phyloP scores from a whole-genome alignment of 352 stramenopile genomes.

The Hyphochytrium catenoides region DNA sequence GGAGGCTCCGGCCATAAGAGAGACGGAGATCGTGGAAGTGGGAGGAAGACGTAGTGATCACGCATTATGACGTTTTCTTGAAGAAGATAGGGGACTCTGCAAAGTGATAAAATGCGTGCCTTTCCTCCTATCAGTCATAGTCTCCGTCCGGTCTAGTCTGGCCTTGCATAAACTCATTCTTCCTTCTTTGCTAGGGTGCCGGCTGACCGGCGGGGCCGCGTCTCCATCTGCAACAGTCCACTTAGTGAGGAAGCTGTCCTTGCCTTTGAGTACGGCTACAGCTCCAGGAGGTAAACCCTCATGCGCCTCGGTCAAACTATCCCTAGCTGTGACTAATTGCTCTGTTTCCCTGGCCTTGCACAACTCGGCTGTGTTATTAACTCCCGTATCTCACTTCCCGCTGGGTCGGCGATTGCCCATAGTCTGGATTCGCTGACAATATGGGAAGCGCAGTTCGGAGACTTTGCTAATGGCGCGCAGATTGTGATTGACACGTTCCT shows the following conservation, averaged over 20 bases:
- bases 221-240: constrained; percentile 51
- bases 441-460: constrained; percentile 76
- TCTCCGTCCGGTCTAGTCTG: too few species aligned
- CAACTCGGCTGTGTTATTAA: too few species aligned
- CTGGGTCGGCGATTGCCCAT: neutral
- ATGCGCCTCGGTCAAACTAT: too few species aligned
- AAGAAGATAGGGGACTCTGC: too few species aligned
- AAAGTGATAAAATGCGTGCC: too few species aligned
- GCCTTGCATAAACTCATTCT: too few species aligned
- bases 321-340: neutral
- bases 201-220: constrained; percentile 19
- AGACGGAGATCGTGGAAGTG: too few species aligned
- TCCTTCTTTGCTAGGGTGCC: too few species aligned
- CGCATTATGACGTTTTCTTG: too few species aligned
- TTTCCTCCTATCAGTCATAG: too few species aligned
- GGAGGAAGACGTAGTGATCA: too few species aligned
- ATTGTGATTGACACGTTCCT: constrained; percentile 68
- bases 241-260: constrained; percentile 56
- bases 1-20: too few species aligned
- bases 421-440: constrained; percentile 40
- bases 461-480: constrained; percentile 64
- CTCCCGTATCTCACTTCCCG: neutral
- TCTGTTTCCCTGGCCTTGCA: constrained; percentile 10
- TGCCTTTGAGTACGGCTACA: constrained; percentile 66
- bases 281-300: constrained; percentile 33